phyloP scores from a whole-genome alignment of 2,329 filamentous ascomycete species.

The Cladosporium sp. region DNA sequence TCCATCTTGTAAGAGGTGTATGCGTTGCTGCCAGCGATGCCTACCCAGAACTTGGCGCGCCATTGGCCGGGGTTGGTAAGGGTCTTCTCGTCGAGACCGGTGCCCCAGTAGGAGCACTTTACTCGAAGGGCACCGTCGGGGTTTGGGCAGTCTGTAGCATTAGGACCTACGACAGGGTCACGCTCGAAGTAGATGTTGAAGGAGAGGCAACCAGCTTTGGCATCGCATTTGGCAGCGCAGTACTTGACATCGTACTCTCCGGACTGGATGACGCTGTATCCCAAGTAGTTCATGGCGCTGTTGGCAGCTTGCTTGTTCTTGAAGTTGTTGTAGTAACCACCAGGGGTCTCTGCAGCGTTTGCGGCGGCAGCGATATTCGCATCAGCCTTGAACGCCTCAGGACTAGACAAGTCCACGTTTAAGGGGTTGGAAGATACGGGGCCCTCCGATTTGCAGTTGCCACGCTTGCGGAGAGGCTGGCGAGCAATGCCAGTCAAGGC shows the following conservation, averaged over 20 bases:
- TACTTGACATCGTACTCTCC: slow-evolving; percentile 24
- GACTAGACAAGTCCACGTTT: slow-evolving; percentile 2
- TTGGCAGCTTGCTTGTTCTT: slow-evolving; percentile 22
- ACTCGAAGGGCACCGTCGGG: slow-evolving; percentile 21
- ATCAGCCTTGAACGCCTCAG: slow-evolving; percentile 20
- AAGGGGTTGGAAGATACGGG: background rate
- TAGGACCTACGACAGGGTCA: slow-evolving; percentile 31
- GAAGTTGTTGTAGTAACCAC: slow-evolving; percentile 25
- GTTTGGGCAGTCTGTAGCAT: background rate
- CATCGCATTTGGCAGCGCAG: slow-evolving; percentile 26
- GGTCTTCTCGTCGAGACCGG: slow-evolving; percentile 29
- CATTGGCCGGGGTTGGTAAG: slow-evolving; percentile 39
- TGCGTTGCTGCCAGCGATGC: slow-evolving; percentile 46
- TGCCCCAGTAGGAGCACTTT: slow-evolving; percentile 41
- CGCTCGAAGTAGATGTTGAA: slow-evolving; percentile 35
- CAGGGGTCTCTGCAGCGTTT: slow-evolving; percentile 7
- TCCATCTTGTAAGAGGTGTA: slow-evolving; percentile 25
- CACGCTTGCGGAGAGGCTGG: slow-evolving; percentile 5
- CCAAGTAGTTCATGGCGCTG: slow-evolving; percentile 23
- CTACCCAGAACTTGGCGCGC: slow-evolving; percentile 39
- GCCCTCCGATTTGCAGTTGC: background rate
- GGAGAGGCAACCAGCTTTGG: slow-evolving; percentile 24
- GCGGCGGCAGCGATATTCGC: slow-evolving; percentile 17
- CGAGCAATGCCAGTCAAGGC: background rate
- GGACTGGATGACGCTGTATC: slow-evolving; percentile 21